These are phyloP conservation scores for Sphagnurus paluster DNA, from an alignment of 1,284 basidiomycete genomes.

Conservation along the genomic window DNA sequence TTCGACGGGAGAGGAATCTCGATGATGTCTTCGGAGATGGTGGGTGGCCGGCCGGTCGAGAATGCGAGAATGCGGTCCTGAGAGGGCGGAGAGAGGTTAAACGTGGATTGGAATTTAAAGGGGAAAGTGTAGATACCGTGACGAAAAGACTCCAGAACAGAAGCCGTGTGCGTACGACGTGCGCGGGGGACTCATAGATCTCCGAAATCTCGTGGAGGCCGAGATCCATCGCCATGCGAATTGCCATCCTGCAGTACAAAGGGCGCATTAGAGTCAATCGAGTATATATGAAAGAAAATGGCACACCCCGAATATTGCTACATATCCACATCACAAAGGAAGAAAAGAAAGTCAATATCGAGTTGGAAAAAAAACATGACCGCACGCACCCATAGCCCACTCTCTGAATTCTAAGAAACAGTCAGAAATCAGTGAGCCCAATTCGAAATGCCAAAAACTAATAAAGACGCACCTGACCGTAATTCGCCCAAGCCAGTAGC, in stretches of 20 bases:
- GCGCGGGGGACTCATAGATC: slow-evolving; percentile 12
- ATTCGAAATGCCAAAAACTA: background rate
- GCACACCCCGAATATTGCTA: slow-evolving; percentile 19
- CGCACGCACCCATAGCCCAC: slow-evolving; percentile 16
- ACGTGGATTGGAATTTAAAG: background rate
- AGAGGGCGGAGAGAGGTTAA: no score
- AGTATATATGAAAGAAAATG: background rate
- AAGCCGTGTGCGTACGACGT: slow-evolving; percentile 13
- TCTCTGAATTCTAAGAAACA: slow-evolving; percentile 18
- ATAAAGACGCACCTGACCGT: slow-evolving; percentile 12
- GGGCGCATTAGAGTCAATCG: no score
- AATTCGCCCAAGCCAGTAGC: slow-evolving; percentile 16
- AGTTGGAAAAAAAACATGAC: background rate
- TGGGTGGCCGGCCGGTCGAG: slow-evolving; percentile 14
- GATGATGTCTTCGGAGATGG: slow-evolving; percentile 17
- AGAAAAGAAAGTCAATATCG: no score
- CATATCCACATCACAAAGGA: no score
- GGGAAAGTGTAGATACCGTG: slow-evolving; percentile 5
- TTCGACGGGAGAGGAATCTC: slow-evolving; percentile 18
- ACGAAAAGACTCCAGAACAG: slow-evolving; percentile 20
- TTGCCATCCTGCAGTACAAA: slow-evolving; percentile 17
- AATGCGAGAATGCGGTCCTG: slow-evolving; percentile 17
- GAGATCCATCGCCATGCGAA: slow-evolving; percentile 18
- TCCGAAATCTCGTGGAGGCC: slow-evolving; percentile 13
- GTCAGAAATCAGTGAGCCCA: background rate